A percentile compares a stretch with the other conserved stretches of the same genome.
Evolutionary conservation across 176 grass and related monocot genomes (phyloP).

Genomic region (Chrysopogon serrulatus): DNA sequence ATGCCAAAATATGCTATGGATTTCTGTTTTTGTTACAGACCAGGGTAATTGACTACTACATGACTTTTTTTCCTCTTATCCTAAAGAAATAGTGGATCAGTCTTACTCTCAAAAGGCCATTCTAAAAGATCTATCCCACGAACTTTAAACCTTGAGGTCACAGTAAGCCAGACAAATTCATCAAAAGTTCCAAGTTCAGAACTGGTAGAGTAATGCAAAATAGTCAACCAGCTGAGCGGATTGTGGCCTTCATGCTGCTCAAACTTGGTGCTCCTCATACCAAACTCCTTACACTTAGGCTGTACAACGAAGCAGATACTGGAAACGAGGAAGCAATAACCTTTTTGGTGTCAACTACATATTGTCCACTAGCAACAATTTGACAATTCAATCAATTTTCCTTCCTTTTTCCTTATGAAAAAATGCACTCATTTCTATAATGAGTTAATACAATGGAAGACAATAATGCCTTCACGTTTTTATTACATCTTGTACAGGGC

Average conservation of each 20-base stretch:
- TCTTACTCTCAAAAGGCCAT: background rate
- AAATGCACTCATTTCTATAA: constrained; percentile 23
- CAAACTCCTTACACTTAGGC: too few relatives aligned
- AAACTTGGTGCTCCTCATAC: background rate
- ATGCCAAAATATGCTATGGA: background rate
- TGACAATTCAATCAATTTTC: background rate
- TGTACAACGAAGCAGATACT: background rate
- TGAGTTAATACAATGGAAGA: constrained; percentile 34
- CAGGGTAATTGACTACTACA: background rate
- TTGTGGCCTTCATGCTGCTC: background rate
- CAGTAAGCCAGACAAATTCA: background rate
- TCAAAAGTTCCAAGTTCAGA: too few relatives aligned
- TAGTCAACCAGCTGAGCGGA: background rate
- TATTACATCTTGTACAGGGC: constrained; percentile 22
- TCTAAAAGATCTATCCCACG: background rate
- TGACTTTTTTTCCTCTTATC: background rate
- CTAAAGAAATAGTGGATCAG: background rate
- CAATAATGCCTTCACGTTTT: constrained; percentile 8
- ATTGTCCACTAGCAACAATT: background rate
- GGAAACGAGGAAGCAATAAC: background rate
- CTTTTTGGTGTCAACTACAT: background rate
- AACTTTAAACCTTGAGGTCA: background rate
- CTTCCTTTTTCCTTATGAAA: background rate
- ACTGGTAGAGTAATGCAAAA: background rate
- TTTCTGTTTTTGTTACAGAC: background rate